These are phyloP conservation scores for Paulownia fortunei DNA, from an alignment of 257 asterid genomes.

Conservation along the genomic window DNA sequence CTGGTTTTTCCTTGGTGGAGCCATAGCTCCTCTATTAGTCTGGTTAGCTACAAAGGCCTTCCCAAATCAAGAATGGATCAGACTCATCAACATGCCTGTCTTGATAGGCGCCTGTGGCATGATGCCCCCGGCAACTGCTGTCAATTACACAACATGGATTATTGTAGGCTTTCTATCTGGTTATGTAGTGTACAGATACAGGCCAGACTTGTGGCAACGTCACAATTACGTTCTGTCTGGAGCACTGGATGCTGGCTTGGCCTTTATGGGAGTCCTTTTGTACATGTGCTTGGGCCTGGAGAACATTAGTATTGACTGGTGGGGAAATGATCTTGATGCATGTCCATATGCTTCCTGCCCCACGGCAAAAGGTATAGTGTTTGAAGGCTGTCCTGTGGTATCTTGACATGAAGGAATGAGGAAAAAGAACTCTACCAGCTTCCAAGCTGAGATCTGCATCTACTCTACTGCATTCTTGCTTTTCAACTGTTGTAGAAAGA, in stretches of 20 bases:
- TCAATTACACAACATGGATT: conserved; percentile 85
- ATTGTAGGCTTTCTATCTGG: conserved; percentile 81
- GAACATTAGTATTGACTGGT: conserved; percentile 57
- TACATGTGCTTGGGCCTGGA: conserved; percentile 68
- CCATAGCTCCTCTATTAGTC: conserved; percentile 73
- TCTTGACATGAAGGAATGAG: conserved; percentile 44
- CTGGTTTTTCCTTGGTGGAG: conserved; percentile 89
- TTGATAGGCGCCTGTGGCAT: conserved; percentile 69
- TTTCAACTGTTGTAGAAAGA: background rate
- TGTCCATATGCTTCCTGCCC: conserved; percentile 89
- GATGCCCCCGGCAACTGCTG: conserved; percentile 97
- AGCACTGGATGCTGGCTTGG: conserved; percentile 85
- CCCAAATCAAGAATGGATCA: conserved; percentile 74
- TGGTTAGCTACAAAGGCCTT: conserved; percentile 75
- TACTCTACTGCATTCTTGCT: background rate
- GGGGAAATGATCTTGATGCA: conserved; percentile 87
- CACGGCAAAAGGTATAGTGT: conserved; percentile 51
- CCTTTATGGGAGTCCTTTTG: conserved; percentile 82
- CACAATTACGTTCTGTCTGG: conserved; percentile 85
- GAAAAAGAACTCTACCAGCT: background rate
- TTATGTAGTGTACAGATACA: conserved; percentile 62
- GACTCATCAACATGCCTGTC: conserved; percentile 77
- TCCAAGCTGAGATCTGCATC: background rate
- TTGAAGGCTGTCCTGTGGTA: conserved; percentile 59
- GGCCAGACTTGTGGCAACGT: conserved; percentile 80